Evolutionary conservation across 2,329 filamentous ascomycete genomes (phyloP), one percentile per base, ranked within the genome.

Genomic region (Ophiostoma pallidulum): DNA sequence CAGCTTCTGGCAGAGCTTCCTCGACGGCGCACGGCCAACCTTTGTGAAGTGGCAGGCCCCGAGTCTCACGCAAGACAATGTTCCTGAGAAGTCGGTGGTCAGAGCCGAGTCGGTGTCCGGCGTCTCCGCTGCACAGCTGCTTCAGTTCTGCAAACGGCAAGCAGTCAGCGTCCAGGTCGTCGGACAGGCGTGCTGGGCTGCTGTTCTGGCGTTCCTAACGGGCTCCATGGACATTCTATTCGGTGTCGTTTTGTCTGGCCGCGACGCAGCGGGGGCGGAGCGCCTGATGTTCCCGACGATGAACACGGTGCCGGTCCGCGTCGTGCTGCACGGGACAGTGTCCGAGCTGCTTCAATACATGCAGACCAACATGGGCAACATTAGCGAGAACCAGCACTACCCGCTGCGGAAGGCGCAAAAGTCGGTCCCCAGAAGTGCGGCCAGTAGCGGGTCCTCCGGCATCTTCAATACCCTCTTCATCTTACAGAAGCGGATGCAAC

Each of bases 221-320:
- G 65, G 71, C 3, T 76, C 75, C 1, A 72, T 94, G 0, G 89
- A 95, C 54, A 75, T 94, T 4, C 74, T 80, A 0, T 95, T 92
- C 59, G 91, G 91, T 1, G 77, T 86, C 0, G 83, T 96, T 1
- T 70, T 95, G 12, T 89, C 88, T 0, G 90, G 91, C 14, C 77
- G 91, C n/a, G 86, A 92, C 48, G 80, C 78, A 9, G 81, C 85
- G 39, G 74, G 77, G 14, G 75, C 79, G 0, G 76, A 84, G 37
- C 63, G 76, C 22, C 64, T 91, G 12, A 72, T 90, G 59, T 96
- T 95, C 57, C 91, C 90, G 0, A 87, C 85, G 0, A 95, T 96
- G 86, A 96, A 94, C 59, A 95, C 90, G 0, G 80, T 95, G 0
- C 77, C 84, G 0, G 71, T 94, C 8, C 75, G 89, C 10, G 75